Evolutionary conservation across 2,329 filamentous ascomycete species (phyloP).

Genomic region (Clarireedia homoeocarpa): DNA sequence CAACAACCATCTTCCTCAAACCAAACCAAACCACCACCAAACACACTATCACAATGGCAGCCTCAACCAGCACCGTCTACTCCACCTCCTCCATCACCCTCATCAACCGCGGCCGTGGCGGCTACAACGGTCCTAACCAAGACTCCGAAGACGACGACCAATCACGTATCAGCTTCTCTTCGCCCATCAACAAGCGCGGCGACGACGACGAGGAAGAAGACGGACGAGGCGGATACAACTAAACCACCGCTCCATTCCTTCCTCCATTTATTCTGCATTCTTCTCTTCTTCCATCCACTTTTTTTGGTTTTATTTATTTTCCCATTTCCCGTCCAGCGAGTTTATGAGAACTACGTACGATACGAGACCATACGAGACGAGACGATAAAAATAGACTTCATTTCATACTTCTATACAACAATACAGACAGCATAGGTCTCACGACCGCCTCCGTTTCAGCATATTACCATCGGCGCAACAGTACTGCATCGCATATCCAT

Average conservation of each 20-base stretch:
- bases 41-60: constrained; percentile 16
- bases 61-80: constrained; percentile 7
- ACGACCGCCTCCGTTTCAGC: neutral
- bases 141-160: constrained; percentile 12
- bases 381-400: neutral
- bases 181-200: constrained; percentile 21
- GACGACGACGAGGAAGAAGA: constrained; percentile 29
- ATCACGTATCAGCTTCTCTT: neutral
- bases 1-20: neutral
- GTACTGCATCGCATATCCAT: neutral
- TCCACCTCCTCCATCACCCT: constrained; percentile 5
- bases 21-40: neutral
- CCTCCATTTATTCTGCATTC: neutral
- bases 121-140: constrained; percentile 19
- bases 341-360: neutral
- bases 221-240: constrained; percentile 27
- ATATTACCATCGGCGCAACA: neutral
- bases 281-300: neutral
- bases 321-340: neutral
- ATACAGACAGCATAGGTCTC: neutral
- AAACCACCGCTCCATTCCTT: constrained; percentile 4
- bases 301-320: neutral
- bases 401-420: no score
- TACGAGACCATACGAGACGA: neutral
- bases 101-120: constrained; percentile 21